These are phyloP conservation scores for Aspergillus ochraceoroseus DNA, from an alignment of 2,329 filamentous ascomycete species.

Conservation along the genomic window DNA sequence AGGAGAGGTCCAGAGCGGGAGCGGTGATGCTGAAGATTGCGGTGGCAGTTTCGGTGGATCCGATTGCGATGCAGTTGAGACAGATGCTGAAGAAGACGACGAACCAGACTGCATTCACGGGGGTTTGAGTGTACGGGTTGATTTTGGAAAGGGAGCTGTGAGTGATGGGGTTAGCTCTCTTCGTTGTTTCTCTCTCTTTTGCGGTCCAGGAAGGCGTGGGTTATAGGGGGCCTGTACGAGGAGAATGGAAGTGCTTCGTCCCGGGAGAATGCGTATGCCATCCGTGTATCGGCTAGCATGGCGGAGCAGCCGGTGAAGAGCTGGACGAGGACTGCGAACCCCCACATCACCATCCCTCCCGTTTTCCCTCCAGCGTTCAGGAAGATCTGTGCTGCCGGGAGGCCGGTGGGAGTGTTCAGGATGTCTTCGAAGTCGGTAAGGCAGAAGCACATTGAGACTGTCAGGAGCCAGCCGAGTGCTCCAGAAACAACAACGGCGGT, in stretches of 20 bases:
- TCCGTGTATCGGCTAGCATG: constrained; percentile 59
- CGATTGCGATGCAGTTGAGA: constrained; percentile 48
- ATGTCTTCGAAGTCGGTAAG: constrained; percentile 55
- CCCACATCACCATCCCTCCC: constrained; percentile 59
- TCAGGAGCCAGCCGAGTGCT: constrained; percentile 57
- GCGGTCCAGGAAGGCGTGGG: background rate
- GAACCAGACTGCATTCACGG: constrained; percentile 60
- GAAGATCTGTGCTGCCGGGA: constrained; percentile 57
- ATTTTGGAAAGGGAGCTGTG: constrained; percentile 47
- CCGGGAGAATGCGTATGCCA: constrained; percentile 58
- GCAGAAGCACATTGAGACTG: constrained; percentile 60
- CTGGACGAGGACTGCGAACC: constrained; percentile 59
- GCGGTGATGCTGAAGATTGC: constrained; percentile 53
- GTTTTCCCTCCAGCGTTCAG: constrained; percentile 55
- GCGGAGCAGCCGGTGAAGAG: constrained; percentile 62
- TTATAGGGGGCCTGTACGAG: constrained; percentile 34
- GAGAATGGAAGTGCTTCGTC: constrained; percentile 60
- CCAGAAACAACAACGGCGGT: constrained; percentile 58
- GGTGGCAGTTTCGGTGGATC: constrained; percentile 43
- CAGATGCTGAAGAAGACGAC: constrained; percentile 54
- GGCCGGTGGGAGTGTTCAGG: constrained; percentile 54
- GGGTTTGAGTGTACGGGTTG: constrained; percentile 53
- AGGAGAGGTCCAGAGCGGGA: constrained; percentile 50
- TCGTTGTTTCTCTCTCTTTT: background rate
- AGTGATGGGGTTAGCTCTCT: background rate